Evolutionary conservation across 495 filamentous ascomycete species (phyloP).

Genomic region (Neurospora sp.): DNA sequence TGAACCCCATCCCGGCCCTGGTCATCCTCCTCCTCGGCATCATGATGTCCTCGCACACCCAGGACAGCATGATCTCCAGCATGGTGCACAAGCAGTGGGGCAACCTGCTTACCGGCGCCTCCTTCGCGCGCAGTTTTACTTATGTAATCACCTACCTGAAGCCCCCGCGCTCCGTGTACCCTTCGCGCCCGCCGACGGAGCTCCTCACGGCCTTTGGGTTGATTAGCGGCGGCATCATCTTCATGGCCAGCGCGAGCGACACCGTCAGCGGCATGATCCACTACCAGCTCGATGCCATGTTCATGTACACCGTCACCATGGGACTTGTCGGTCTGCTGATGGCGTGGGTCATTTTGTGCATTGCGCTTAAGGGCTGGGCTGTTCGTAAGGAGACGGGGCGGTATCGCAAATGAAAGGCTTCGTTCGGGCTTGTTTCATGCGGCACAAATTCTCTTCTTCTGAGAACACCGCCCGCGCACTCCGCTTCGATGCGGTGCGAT

Average conservation of each 20-base stretch:
- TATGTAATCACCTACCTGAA: slow-evolving; percentile 73
- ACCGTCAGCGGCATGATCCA: slow-evolving; percentile 68
- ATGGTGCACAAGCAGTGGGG: slow-evolving; percentile 97
- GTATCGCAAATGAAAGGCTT: not conserved
- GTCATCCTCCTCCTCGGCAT: slow-evolving; percentile 77
- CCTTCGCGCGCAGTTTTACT: slow-evolving; percentile 66
- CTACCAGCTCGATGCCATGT: slow-evolving; percentile 72
- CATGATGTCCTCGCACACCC: slow-evolving; percentile 94
- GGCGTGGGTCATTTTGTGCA: slow-evolving; percentile 67
- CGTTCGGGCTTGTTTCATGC: not conserved
- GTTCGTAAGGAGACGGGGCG: slow-evolving; percentile 44
- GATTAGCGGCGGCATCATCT: slow-evolving; percentile 76
- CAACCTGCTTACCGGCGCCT: slow-evolving; percentile 69
- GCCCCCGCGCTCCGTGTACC: slow-evolving; percentile 76
- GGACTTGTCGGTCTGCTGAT: slow-evolving; percentile 75
- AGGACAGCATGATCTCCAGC: slow-evolving; percentile 70
- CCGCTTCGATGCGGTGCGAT: not conserved
- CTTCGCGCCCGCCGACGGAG: slow-evolving; percentile 85
- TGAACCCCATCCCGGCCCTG: slow-evolving; percentile 84
- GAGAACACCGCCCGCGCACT: not conserved
- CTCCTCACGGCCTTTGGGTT: slow-evolving; percentile 78
- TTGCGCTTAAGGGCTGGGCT: slow-evolving; percentile 90
- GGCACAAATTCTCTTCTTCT: not conserved
- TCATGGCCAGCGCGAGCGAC: slow-evolving; percentile 81
- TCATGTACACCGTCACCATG: slow-evolving; percentile 83